These are phyloP conservation scores for Penicillium sp. DNA, from an alignment of 2,329 filamentous ascomycete species.

Conservation along the genomic window DNA sequence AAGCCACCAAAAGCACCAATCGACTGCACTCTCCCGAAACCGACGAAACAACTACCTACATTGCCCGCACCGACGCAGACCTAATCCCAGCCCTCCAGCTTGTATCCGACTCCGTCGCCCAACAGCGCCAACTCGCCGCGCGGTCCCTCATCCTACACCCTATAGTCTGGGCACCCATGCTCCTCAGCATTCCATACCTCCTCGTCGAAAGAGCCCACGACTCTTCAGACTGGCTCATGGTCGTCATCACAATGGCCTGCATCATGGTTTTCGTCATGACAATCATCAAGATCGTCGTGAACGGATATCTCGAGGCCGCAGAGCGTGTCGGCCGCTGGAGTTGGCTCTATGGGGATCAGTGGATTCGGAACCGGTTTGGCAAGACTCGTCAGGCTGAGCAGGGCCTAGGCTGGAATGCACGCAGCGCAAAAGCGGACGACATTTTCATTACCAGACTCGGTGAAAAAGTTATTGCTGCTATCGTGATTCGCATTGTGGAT, in stretches of 20 bases:
- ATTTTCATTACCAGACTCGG: slow-evolving; percentile 40
- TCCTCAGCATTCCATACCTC: slow-evolving; percentile 31
- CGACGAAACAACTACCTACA: not conserved
- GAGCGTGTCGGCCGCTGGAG: not conserved
- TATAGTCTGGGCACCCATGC: slow-evolving; percentile 40
- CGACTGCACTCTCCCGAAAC: not conserved
- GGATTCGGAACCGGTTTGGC: not conserved
- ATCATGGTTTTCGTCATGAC: slow-evolving; percentile 65
- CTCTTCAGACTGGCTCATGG: slow-evolving; percentile 25
- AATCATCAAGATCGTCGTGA: not conserved
- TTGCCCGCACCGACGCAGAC: slow-evolving; percentile 48
- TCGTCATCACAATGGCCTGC: slow-evolving; percentile 46
- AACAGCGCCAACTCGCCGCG: slow-evolving; percentile 71
- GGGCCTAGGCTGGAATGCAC: too few species aligned
- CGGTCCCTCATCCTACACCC: slow-evolving; percentile 63
- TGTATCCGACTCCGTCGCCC: slow-evolving; percentile 76
- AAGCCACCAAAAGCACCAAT: not conserved
- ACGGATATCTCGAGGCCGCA: not conserved
- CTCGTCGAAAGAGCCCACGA: slow-evolving; percentile 13
- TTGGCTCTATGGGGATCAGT: not conserved
- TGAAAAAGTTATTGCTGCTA: slow-evolving; percentile 65
- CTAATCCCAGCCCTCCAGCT: slow-evolving; percentile 68
- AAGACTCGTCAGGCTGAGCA: not conserved
- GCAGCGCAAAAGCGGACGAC: not conserved
- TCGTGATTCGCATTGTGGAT: slow-evolving; percentile 53